Percentiles rank a stretch among this genome's conserved stretches.
These are phyloP conservation scores for Salisapilia sapeloensis DNA, from an alignment of 352 stramenopile species.

Conservation along the genomic window DNA sequence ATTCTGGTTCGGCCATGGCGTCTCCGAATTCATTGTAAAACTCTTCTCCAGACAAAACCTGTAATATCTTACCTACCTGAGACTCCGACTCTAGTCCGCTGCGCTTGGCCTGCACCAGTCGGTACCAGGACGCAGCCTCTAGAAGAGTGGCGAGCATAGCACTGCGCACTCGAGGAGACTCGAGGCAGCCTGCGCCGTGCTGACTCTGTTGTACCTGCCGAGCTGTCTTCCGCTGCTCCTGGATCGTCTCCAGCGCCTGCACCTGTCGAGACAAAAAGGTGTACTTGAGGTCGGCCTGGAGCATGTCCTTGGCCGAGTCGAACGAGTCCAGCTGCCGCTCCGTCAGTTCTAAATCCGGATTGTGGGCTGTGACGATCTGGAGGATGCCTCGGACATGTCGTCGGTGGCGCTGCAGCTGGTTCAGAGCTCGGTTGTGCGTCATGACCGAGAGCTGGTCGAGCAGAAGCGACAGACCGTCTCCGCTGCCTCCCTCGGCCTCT, in stretches of 20 bases:
- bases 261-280: constrained; percentile 40
- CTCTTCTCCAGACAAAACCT: constrained; percentile 56
- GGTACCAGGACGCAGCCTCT: constrained; percentile 73
- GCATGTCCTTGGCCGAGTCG: constrained; percentile 41
- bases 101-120: constrained; percentile 73
- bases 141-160: constrained; percentile 58
- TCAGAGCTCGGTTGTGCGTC: constrained; percentile 47
- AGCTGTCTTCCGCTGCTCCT: constrained; percentile 25
- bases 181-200: constrained; percentile 49
- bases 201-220: constrained; percentile 28
- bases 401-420: constrained; percentile 65
- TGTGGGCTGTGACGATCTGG: constrained; percentile 66
- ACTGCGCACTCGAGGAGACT: constrained; percentile 28
- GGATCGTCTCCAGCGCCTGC: constrained; percentile 20
- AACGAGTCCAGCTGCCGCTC: constrained; percentile 74
- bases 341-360: constrained; percentile 60
- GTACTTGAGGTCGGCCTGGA: constrained; percentile 66
- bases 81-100: too few species aligned
- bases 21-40: constrained; percentile 75
- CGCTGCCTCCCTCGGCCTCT: not conserved
- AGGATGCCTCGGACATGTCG: constrained; percentile 59
- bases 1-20: constrained; percentile 56
- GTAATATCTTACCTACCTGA: constrained; percentile 57
- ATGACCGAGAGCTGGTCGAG: constrained; percentile 32
- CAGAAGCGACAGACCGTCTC: constrained; percentile 42